Conservation (phyloP, 768 basidiomycete genomes). For the Tricholoma bakamatsutake region DNA sequence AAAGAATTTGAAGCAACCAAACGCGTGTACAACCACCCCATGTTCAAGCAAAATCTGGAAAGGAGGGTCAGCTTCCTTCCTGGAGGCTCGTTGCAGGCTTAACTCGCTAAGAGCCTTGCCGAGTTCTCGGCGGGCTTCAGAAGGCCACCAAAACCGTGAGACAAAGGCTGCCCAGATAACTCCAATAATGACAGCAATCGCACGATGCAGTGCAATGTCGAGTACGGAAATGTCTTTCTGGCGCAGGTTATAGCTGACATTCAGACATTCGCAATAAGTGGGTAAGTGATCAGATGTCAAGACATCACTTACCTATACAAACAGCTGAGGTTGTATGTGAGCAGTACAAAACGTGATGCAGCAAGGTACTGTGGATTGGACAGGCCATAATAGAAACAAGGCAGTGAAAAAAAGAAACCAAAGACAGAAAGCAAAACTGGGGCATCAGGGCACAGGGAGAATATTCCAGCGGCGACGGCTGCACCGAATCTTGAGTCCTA, state of each 20-base stretch:
- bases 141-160: constrained; percentile 93
- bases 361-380: constrained; percentile 71
- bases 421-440: constrained; percentile 70
- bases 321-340: constrained; percentile 89
- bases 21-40: constrained; percentile 92
- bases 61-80: not conserved
- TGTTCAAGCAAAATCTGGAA: constrained; percentile 81
- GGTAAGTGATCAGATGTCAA: not conserved
- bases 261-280: not conserved
- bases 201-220: constrained; percentile 71
- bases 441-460: constrained; percentile 71
- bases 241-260: constrained; percentile 71
- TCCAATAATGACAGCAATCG: constrained; percentile 75
- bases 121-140: constrained; percentile 86
- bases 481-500: constrained; percentile 64
- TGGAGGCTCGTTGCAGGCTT: constrained; percentile 1
- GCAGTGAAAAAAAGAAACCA: constrained; percentile 86
- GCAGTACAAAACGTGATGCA: constrained; percentile 71
- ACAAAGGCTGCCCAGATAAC: constrained; percentile 88
- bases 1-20: constrained; percentile 85
- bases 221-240: constrained; percentile 53
- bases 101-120: constrained; percentile 84
- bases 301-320: constrained; percentile 45
- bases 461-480: constrained; percentile 63
- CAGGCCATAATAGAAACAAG: constrained; percentile 90